Evolutionary conservation across 129 eudicot species (phyloP), one percentile per base, ranked within the genome.

Genomic region (Escallonia rubra): DNA sequence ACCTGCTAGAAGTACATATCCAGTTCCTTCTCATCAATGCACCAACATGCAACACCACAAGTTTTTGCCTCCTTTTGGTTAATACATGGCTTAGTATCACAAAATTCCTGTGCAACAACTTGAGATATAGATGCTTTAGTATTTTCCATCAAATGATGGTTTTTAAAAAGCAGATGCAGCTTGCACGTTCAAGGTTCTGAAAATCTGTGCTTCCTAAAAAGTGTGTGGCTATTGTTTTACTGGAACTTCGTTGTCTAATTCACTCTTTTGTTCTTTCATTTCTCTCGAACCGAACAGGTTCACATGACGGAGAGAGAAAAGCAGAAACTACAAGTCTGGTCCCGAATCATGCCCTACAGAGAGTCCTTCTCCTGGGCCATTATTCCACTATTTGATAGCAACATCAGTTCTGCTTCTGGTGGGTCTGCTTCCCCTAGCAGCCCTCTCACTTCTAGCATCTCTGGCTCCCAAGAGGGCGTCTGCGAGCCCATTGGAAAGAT

Each of bases 271-370:
- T 39, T 54, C 8, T 9, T 3, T 63, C 45, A 50, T 53, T 51
- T 61, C 45, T 52, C 41, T 57, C 44, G 43, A 13, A 68, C 59
- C 69, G 9, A 72, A 72, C 75, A 93, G 99, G 96, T 82, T 60
- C 99, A 84, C 73, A 72, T 93, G 66, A 89, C 88, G n/a, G 99
- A 93, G 79, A 89, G 99, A 75, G 99, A 93, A 75, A 89, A 76
- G 79, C 99, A 93, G 77, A 93, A 93, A 65, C 80, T 93, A 70
- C 99, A 93, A 85, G 95, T 89, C 46, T 93, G 99, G 99, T 93
- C 99, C 44, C 91, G 99, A 53, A 85, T 93, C 82, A 93, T 93
- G 99, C 96, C 99, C 61, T 89, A 86, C 73, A 93, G 93, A 72
- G 99, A 93, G 77, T 77, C 99, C 7, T 93, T 93, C 74, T 79